Evolutionary conservation across 1,284 basidiomycete species (phyloP).

Genomic region (Pisolithus thermaeus): DNA sequence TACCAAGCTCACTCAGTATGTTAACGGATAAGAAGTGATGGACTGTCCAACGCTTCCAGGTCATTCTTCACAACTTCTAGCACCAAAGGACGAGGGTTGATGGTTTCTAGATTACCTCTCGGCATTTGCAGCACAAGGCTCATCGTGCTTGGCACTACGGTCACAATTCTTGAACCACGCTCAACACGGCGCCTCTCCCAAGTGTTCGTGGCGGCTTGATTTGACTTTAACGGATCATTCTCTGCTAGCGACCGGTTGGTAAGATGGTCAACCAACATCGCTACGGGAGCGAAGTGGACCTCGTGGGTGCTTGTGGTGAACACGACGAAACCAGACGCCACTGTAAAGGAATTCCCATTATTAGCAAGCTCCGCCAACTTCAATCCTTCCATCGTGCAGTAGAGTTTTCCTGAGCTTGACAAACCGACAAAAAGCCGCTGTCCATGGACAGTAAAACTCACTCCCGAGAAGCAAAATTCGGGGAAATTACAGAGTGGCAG

Average conservation of each 20-base stretch:
- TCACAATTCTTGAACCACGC: slow-evolving; percentile 81
- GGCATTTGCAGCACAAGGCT: slow-evolving; percentile 96
- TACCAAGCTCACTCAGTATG: slow-evolving; percentile 22
- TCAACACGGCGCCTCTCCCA: slow-evolving; percentile 81
- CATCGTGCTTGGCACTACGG: slow-evolving; percentile 83
- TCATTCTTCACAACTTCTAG: slow-evolving; percentile 76
- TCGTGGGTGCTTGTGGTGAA: slow-evolving; percentile 86
- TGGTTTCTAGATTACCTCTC: slow-evolving; percentile 93
- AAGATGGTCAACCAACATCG: slow-evolving; percentile 23
- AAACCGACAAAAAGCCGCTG: slow-evolving; percentile 59
- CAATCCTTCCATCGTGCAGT: slow-evolving; percentile 33
- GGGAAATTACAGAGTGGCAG: slow-evolving; percentile 42
- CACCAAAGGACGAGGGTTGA: slow-evolving; percentile 89
- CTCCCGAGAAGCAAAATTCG: slow-evolving; percentile 51
- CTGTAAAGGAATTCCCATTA: slow-evolving; percentile 74
- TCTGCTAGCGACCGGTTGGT: slow-evolving; percentile 20
- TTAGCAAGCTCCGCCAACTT: slow-evolving; percentile 37
- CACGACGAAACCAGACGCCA: slow-evolving; percentile 80
- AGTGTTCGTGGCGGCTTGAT: slow-evolving; percentile 29
- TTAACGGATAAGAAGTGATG: background rate
- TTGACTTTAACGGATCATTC: slow-evolving; percentile 20
- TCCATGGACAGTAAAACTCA: slow-evolving; percentile 22
- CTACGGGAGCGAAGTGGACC: slow-evolving; percentile 63
- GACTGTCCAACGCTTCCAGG: slow-evolving; percentile 55
- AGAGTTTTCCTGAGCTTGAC: slow-evolving; percentile 59